A percentile compares a stretch with the other conserved stretches of the same genome.
Evolutionary conservation across 2,329 filamentous ascomycete genomes (phyloP).

Genomic region (Alternaria sp.): DNA sequence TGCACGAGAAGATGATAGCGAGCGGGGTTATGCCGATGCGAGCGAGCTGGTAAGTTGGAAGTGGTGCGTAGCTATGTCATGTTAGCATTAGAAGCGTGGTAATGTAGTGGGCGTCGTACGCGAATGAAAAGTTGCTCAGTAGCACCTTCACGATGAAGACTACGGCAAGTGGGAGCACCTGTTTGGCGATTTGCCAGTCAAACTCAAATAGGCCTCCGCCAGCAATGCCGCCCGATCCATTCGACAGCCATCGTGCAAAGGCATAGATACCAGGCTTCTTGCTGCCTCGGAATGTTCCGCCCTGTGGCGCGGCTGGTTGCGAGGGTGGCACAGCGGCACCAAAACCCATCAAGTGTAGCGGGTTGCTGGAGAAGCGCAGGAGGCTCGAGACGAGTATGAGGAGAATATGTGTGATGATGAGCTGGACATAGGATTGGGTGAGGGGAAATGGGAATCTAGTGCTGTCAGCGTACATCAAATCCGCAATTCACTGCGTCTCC

Average conservation of each 20-base stretch:
- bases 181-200: slow-evolving; percentile 57
- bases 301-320: slow-evolving; percentile 44
- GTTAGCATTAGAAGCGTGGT: slow-evolving; percentile 15
- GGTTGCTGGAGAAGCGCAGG: slow-evolving; percentile 56
- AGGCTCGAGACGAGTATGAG: slow-evolving; percentile 59
- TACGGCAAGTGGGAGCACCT: slow-evolving; percentile 59
- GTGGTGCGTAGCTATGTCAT: slow-evolving; percentile 57
- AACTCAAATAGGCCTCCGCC: slow-evolving; percentile 65
- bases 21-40: slow-evolving; percentile 62
- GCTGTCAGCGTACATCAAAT: slow-evolving; percentile 24
- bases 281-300: slow-evolving; percentile 40
- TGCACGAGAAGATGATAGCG: slow-evolving; percentile 59
- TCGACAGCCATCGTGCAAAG: slow-evolving; percentile 50
- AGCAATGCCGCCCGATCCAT: slow-evolving; percentile 59
- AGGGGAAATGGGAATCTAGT: slow-evolving; percentile 62
- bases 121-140: slow-evolving; percentile 64
- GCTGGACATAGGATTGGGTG: slow-evolving; percentile 60
- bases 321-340: slow-evolving; percentile 57
- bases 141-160: slow-evolving; percentile 61
- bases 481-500: slow-evolving; percentile 1
- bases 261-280: slow-evolving; percentile 36
- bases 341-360: slow-evolving; percentile 55
- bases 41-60: slow-evolving; percentile 62
- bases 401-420: slow-evolving; percentile 60
- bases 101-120: slow-evolving; percentile 47